phyloP scores from a whole-genome alignment of 1,284 basidiomycete species.

The Rhodotorula glutinis region DNA sequence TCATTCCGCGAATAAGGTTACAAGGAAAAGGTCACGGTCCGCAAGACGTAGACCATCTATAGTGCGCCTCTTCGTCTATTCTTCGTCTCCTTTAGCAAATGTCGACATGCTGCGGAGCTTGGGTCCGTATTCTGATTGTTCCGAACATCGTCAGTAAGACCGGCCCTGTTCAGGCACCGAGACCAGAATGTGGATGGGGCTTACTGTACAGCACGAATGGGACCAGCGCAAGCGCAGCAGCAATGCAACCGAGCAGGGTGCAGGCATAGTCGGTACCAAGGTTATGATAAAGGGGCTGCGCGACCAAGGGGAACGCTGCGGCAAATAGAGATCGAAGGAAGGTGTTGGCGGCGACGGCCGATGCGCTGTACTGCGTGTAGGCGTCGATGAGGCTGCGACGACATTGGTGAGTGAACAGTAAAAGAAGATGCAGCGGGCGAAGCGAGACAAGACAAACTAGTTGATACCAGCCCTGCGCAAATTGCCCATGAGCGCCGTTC shows the following conservation, averaged over 20 bases:
- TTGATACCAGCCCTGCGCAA: slow-evolving; percentile 7
- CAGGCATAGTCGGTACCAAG: slow-evolving; percentile 44
- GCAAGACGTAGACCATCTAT: too few relatives aligned
- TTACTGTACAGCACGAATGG: slow-evolving; percentile 1
- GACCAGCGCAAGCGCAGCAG: neutral
- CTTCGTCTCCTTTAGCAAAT: slow-evolving; percentile 41
- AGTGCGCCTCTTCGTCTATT: slow-evolving; percentile 57
- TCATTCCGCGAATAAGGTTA: too few relatives aligned
- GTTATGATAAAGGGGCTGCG: slow-evolving; percentile 47
- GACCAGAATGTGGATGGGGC: neutral
- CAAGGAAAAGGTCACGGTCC: too few relatives aligned
- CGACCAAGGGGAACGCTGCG: slow-evolving; percentile 48
- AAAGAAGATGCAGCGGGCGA: too few relatives aligned
- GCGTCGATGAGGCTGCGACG: slow-evolving; percentile 22
- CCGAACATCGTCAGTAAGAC: neutral
- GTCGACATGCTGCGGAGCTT: slow-evolving; percentile 2
- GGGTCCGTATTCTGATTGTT: neutral
- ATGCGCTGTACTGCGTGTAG: slow-evolving; percentile 14
- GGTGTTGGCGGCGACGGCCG: slow-evolving; percentile 45
- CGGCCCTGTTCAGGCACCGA: neutral
- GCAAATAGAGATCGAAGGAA: slow-evolving; percentile 49
- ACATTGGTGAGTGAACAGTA: too few relatives aligned
- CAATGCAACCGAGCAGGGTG: neutral
- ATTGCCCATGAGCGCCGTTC: neutral
- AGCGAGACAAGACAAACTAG: neutral